Evolutionary conservation across 2,329 filamentous ascomycete genomes (phyloP).

Genomic region (Lasiodiplodia citricola): DNA sequence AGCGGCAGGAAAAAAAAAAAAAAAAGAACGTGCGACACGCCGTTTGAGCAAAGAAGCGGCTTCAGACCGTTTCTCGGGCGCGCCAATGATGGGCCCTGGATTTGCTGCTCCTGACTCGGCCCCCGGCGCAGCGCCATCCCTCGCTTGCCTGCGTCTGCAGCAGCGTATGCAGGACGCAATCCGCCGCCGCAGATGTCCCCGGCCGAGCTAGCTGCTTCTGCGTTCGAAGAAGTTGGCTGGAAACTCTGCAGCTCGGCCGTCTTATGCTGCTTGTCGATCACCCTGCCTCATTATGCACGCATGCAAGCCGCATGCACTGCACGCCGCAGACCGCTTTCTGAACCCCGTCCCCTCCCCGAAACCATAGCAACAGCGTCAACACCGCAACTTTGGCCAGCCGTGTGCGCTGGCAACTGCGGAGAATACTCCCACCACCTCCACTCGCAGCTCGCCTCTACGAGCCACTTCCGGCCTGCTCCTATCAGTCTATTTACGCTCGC

Average conservation of each 20-base stretch:
- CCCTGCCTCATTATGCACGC: slow-evolving; percentile 9
- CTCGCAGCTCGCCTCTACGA: neutral
- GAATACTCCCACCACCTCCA: slow-evolving; percentile 14
- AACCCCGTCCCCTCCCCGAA: neutral
- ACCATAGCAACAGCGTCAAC: slow-evolving; percentile 21
- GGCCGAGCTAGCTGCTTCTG: slow-evolving; percentile 6
- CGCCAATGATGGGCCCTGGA: neutral
- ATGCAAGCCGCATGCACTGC: slow-evolving; percentile 8
- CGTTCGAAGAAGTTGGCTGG: slow-evolving; percentile 9
- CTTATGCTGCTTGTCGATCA: slow-evolving; percentile 13
- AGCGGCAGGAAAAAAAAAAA: neutral
- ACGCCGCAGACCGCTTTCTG: slow-evolving; percentile 3
- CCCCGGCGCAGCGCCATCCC: neutral
- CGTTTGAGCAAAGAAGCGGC: neutral
- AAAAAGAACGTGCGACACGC: neutral
- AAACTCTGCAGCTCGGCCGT: slow-evolving; percentile 3
- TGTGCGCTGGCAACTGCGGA: slow-evolving; percentile 24
- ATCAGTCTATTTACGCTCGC: slow-evolving; percentile 2
- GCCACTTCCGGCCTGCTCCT: slow-evolving; percentile 1
- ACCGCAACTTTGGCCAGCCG: slow-evolving; percentile 13
- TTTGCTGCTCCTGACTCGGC: slow-evolving; percentile 5
- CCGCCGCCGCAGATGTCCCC: slow-evolving; percentile 3
- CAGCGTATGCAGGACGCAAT: slow-evolving; percentile 6
- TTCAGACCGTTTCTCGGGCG: neutral
- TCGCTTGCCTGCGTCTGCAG: neutral